A percentile compares a stretch with the other conserved stretches of the same genome.
Conservation (phyloP, 139 green algal species). For the Limnomonas spitsbergensis region DNA sequence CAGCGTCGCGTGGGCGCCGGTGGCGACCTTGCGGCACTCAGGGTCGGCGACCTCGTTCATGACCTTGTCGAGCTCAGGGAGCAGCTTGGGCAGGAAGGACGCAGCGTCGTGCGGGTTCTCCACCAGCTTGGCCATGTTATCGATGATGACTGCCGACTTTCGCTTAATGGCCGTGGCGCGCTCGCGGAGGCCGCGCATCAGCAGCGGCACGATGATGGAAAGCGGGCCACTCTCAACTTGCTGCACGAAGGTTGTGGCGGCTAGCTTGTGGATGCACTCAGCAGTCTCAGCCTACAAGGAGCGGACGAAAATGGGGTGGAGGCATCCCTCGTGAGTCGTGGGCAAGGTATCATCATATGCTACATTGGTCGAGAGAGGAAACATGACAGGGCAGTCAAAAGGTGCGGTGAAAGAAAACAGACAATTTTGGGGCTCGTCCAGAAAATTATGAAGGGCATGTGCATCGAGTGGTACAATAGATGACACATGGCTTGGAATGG, state of each 20-base stretch:
- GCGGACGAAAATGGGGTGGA: no score
- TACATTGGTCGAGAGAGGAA: no score
- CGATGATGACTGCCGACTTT: slow-evolving; percentile 80
- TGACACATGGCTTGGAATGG: no score
- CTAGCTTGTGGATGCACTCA: slow-evolving; percentile 89
- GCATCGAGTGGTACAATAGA: no score
- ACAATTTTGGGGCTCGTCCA: no score
- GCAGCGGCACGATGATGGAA: slow-evolving; percentile 85
- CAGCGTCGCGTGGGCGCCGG: slow-evolving; percentile 54
- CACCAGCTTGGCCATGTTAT: slow-evolving; percentile 94
- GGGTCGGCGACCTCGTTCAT: slow-evolving; percentile 84
- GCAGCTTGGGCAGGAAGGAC: slow-evolving; percentile 81
- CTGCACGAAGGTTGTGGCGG: slow-evolving; percentile 87
- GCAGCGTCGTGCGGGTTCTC: slow-evolving; percentile 78
- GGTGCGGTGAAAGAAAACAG: no score
- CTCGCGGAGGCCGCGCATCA: slow-evolving; percentile 81
- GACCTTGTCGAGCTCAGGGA: slow-evolving; percentile 71
- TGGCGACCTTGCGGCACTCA: slow-evolving; percentile 75
- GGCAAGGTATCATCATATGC: no score
- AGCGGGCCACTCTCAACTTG: slow-evolving; percentile 75
- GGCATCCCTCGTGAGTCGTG: no score
- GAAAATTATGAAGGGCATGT: no score
- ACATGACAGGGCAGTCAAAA: no score
- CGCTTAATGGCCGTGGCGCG: slow-evolving; percentile 84
- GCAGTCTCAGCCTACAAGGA: slow-evolving; percentile 48